Percentiles rank a stretch among this genome's conserved stretches.
Conservation (phyloP, 306 rosid genomes). For the Malus asiatica region DNA sequence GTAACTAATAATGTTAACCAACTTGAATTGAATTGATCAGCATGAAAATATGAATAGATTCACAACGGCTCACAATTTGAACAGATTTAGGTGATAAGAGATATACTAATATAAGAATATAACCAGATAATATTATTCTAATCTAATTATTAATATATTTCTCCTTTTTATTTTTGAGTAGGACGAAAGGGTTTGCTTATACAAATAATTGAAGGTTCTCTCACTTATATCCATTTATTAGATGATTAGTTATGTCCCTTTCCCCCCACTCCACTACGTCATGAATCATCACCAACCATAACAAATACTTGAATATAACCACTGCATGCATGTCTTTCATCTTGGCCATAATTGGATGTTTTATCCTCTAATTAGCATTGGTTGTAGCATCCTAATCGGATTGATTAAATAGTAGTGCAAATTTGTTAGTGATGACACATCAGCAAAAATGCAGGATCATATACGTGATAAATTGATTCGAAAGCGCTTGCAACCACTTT, state of each 20-base stretch:
- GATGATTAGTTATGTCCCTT: background rate
- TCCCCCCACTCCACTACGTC: background rate
- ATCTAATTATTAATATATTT: background rate
- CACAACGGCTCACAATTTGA: no score
- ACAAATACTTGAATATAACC: background rate
- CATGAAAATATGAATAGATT: background rate
- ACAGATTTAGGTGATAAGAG: background rate
- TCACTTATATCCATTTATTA: background rate
- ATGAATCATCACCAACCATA: background rate
- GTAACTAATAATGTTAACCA: background rate
- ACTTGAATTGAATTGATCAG: background rate
- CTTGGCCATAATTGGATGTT: background rate
- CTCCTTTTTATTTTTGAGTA: background rate
- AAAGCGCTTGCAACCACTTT: background rate
- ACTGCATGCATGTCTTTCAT: background rate
- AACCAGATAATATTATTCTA: background rate
- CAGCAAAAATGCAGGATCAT: conserved; percentile 12
- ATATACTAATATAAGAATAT: no score
- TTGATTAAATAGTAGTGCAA: background rate
- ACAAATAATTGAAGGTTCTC: background rate
- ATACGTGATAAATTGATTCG: background rate
- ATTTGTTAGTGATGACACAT: conserved; percentile 3
- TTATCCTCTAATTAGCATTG: background rate
- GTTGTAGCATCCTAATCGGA: background rate
- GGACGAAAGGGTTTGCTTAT: background rate